Evolutionary conservation across 345 rosid genomes (phyloP), one percentile per base, ranked within the genome.

Genomic region (Hibiscus syriacus): DNA sequence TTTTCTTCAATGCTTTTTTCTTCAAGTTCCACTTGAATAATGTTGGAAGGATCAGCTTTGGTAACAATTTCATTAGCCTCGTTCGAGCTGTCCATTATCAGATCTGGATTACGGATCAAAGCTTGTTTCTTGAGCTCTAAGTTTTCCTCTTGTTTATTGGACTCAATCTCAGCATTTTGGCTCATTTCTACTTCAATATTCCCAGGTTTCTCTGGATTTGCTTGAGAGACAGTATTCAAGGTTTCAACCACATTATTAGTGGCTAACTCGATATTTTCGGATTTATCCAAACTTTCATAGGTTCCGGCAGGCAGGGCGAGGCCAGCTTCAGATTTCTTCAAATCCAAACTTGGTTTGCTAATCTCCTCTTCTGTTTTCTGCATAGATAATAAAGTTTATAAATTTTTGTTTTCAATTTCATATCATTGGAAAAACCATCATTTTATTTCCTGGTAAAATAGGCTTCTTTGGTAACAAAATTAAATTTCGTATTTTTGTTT

Each of bases 311-410:
- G 82, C 69, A 39, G 72, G 46, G 68, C 61, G 57, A 58, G 55
- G n/a, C 41, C 75, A 53, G 50, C 74, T 13, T 53, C 29, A 52
- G 67, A 32, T 45, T 76, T 60, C 38, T 71, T 66, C 27, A 67
- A 17, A 38, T 69, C 80, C 55, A 9, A 12, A 50, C 12, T 20
- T 19, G 55, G 16, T 29, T 14, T 55, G 22, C 41, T 50, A 10
- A 38, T 58, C 69, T 76, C 80, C 57, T 29, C 76, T 56, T 74
- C 84, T 26, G 23, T 56, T 77, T 64, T 74, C 87, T 85, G 77
- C 78, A 77, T 23, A 25, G 46, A 34, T 65, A 63, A 66, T 25
- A 57, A 53, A 3, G 39, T 19, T 12, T 4, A n/a, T n/a, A n/a
- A n/a, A n/a, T n/a, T 45, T 25, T 36, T 19, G 5, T 50, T 55